These are phyloP conservation scores for Blattamonas nauphoetae DNA, from an alignment of 78 protist genomes.

Conservation along the genomic window DNA sequence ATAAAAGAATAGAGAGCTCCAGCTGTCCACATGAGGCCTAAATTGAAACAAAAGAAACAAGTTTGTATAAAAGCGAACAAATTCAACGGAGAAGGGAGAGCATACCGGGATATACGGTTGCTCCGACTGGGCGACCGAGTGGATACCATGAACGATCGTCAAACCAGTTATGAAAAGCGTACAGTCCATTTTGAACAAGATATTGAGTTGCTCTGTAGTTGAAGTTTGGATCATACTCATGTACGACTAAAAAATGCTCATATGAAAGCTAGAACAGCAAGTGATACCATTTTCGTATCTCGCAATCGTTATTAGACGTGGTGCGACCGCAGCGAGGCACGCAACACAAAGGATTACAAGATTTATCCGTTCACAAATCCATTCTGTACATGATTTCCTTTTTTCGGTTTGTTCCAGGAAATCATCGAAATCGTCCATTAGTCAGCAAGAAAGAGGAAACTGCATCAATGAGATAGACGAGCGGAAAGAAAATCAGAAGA, in stretches of 20 bases:
- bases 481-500: too few species aligned
- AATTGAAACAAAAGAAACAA: not conserved
- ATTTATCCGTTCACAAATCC: too few species aligned
- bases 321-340: too few species aligned
- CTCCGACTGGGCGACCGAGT: conserved; percentile 34
- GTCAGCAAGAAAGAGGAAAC: too few species aligned
- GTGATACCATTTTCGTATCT: too few species aligned
- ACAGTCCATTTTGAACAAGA: conserved; percentile 14
- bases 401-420: too few species aligned
- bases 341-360: too few species aligned
- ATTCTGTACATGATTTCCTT: too few species aligned
- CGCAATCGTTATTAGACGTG: too few species aligned
- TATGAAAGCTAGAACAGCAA: not conserved
- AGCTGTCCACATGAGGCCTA: not conserved
- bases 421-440: too few species aligned
- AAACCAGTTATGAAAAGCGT: conserved; percentile 27
- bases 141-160: conserved; percentile 37
- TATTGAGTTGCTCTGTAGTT: conserved; percentile 40
- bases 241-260: not conserved
- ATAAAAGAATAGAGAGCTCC: not conserved
- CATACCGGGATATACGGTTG: conserved; percentile 36
- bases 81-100: not conserved
- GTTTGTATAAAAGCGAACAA: too few species aligned
- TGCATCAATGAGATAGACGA: too few species aligned
- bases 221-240: conserved; percentile 41